Evolutionary conservation across 1,284 basidiomycete genomes (phyloP).

Genomic region (Ceratobasidium sp.): DNA sequence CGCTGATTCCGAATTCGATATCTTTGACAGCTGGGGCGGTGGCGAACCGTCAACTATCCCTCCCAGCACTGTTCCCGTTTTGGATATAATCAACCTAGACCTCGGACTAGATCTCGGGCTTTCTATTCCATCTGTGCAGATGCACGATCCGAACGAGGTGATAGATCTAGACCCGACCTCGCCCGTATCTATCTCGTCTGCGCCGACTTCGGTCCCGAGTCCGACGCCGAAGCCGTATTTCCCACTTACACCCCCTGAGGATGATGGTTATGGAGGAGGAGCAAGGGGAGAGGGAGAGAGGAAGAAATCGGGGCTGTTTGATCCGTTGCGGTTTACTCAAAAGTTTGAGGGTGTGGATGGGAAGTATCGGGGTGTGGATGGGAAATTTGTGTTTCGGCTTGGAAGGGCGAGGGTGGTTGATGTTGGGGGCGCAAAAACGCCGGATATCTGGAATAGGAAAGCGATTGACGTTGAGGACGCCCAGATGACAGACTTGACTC

Average conservation of each 20-base stretch:
- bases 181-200: background rate
- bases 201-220: background rate
- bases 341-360: slow-evolving; percentile 34
- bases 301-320: slow-evolving; percentile 3
- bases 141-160: slow-evolving; percentile 1
- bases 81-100: background rate
- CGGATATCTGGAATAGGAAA: too few species aligned
- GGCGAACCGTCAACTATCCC: background rate
- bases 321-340: slow-evolving; percentile 22
- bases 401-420: background rate
- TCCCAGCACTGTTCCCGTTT: background rate
- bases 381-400: slow-evolving; percentile 27
- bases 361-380: slow-evolving; percentile 24
- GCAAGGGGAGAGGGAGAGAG: background rate
- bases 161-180: slow-evolving; percentile 4
- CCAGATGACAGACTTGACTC: background rate
- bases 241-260: slow-evolving; percentile 26
- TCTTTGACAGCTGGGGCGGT: slow-evolving; percentile 15
- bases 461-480: too few species aligned
- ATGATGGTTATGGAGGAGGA: background rate
- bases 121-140: background rate
- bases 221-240: slow-evolving; percentile 31
- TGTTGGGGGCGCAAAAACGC: background rate
- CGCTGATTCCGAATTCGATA: slow-evolving; percentile 15
- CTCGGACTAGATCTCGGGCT: background rate